phyloP scores from a whole-genome alignment of 2,329 filamentous ascomycete species.

The Thyridium curvatum region DNA sequence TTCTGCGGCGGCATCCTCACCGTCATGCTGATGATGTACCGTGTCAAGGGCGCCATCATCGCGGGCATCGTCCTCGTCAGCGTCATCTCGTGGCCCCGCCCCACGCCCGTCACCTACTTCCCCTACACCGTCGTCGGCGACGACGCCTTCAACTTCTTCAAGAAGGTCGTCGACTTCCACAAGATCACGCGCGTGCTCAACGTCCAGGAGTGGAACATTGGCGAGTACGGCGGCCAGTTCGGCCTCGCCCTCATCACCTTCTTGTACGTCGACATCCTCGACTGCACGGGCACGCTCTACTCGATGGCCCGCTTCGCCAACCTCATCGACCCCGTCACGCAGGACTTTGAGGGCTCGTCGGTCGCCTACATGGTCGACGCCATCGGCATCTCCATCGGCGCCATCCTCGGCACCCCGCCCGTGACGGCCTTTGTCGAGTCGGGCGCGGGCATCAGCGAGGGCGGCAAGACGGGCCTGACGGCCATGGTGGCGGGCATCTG shows the following conservation, averaged over 20 bases:
- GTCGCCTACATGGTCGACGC: conserved; percentile 82
- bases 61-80: conserved; percentile 76
- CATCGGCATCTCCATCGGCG: conserved; percentile 69
- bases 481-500: conserved; percentile 72
- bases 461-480: conserved; percentile 78
- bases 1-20: conserved; percentile 81
- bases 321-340: conserved; percentile 72
- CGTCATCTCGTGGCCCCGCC: conserved; percentile 82
- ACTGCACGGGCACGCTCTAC: conserved; percentile 81
- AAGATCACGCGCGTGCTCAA: conserved; percentile 62
- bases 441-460: conserved; percentile 85
- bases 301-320: conserved; percentile 83
- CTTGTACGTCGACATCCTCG: conserved; percentile 84
- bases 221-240: conserved; percentile 66
- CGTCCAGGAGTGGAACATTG: conserved; percentile 69
- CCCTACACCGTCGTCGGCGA: conserved; percentile 65
- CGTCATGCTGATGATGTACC: conserved; percentile 74
- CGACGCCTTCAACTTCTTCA: conserved; percentile 77
- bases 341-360: conserved; percentile 82
- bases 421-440: conserved; percentile 85
- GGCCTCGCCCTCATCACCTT: conserved; percentile 82
- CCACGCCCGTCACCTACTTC: conserved; percentile 73
- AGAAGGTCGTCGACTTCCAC: conserved; percentile 79
- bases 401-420: conserved; percentile 70
- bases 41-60: conserved; percentile 82